phyloP scores from a whole-genome alignment of 1,139 yeast genomes.

The Insectozyma bohioensis region DNA sequence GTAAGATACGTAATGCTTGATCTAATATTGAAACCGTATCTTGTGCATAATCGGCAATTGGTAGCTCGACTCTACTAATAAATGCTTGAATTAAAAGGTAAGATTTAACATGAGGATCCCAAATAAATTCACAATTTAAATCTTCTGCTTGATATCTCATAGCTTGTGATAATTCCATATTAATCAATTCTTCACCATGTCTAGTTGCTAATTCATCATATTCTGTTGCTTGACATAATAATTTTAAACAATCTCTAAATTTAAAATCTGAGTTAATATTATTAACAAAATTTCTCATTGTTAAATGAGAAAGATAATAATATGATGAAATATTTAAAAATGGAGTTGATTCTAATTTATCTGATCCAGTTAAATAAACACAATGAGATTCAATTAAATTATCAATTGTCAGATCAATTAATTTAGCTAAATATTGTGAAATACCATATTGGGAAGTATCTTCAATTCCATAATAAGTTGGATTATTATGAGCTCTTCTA shows the following conservation, averaged over 20 bases:
- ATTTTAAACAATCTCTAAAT: constrained; percentile 68
- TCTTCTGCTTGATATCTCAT: constrained; percentile 77
- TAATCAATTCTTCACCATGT: constrained; percentile 92
- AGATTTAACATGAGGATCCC: constrained; percentile 96
- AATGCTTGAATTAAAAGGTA: constrained; percentile 84
- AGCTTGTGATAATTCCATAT: constrained; percentile 82
- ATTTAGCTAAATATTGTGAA: constrained; percentile 64
- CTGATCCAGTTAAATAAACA: constrained; percentile 53
- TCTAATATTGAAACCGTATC: constrained; percentile 93
- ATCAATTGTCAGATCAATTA: constrained; percentile 70
- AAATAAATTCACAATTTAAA: constrained; percentile 65
- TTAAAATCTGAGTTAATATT: constrained; percentile 51
- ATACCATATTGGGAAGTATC: constrained; percentile 68
- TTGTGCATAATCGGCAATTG: constrained; percentile 93
- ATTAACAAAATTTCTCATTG: constrained; percentile 67
- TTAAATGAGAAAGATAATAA: constrained; percentile 90
- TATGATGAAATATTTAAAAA: constrained; percentile 84
- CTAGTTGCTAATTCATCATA: constrained; percentile 92
- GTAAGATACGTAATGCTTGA: constrained; percentile 90
- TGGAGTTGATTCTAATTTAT: constrained; percentile 66
- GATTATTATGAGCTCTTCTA: constrained; percentile 92
- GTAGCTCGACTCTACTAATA: constrained; percentile 78
- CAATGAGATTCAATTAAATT: constrained; percentile 75
- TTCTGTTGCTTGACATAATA: constrained; percentile 80
- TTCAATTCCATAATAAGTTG: constrained; percentile 89